Base-by-base conservation (phyloP, 306 rosid genomes). In the Rosa persica region DNA sequence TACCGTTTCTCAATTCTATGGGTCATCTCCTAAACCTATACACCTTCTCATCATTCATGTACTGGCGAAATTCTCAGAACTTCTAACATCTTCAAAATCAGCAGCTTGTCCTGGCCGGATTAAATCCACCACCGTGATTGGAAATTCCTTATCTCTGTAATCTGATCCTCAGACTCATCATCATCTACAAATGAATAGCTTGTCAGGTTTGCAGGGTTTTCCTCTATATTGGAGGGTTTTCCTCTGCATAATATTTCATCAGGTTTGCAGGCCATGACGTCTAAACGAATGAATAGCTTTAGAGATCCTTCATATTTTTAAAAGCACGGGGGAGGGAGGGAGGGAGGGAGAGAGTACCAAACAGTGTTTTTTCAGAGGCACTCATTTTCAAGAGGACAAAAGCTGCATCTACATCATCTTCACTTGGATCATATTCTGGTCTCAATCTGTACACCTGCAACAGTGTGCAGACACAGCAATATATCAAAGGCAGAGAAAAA, bases 401-500 rank as follows among this genome's bases (percentile, higher is more conserved):
- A 72, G 88, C 93, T 75, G 79, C 88, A 79, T 72, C 83, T 60
- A 85, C 49, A 60, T 60, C 66, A 6, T 22, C 36, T 44, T 81
- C 81, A 65, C 74, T 73, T 11, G 75, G 40, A 30, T 36, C 74
- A 76, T 66, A 66, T 12, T 60, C 66, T 23, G 76, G 76, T 86
- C 86, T 77, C 79, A 86, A 46, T 76, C 81, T 86, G 79, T 81
- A 83, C 40, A 89, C 89, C 90, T 86, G 66, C 17, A 72, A 52
- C 49, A 54, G 10, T 51, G 76, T 73, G 76, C 52, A 51, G 47
- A 52, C 25, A 72, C 27, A 20, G n/a, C 48, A 67, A 38, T 67
- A 16, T 15, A 66, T 22, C 38, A 58, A 25, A 9, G 47, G 20
- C 30, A 72, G 27, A 30, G 34, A 11, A 34, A 27, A 36, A 52